Evolutionary conservation across 129 eudicot genomes (phyloP), one percentile per base, ranked within the genome.

Genomic region (Apium graveolens): DNA sequence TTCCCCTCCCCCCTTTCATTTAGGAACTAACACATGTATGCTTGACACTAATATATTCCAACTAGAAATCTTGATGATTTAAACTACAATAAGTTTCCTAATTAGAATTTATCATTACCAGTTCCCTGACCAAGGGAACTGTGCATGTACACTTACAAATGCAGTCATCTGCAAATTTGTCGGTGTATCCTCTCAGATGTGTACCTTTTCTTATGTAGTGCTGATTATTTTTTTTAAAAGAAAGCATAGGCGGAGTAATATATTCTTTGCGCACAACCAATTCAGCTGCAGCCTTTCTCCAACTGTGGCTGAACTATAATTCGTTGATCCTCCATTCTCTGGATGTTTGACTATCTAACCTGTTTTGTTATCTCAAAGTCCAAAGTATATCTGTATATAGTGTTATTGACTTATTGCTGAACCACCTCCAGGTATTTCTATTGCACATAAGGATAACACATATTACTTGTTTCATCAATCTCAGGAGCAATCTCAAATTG

Each of bases 401-500:
- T n/a, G n/a, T n/a, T n/a, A n/a, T n/a, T n/a, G n/a, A n/a, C n/a
- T n/a, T n/a, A n/a, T n/a, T n/a, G n/a, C n/a, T n/a, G n/a, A n/a
- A n/a, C n/a, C n/a, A n/a, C n/a, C n/a, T n/a, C n/a, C n/a, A n/a
- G n/a, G n/a, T n/a, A n/a, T n/a, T n/a, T n/a, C n/a, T n/a, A n/a
- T n/a, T n/a, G n/a, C n/a, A n/a, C n/a, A n/a, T n/a, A n/a, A n/a
- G n/a, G n/a, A n/a, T n/a, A n/a, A n/a, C n/a, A n/a, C 27, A 62
- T 44, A 4, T 14, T 66, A 45, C 49, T 71, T 80, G 73, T 78
- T 17, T 81, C 70, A 34, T 80, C 49, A 41, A 81, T 82, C 75
- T 73, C 84, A 94, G 98, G 98, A 92, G 85, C 94, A 91, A 83
- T 68, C 85, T 29, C 98, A 90, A 82, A 80, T 90, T 82, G 82